A percentile compares a stretch with the other conserved stretches of the same genome.
phyloP scores from a whole-genome alignment of 202 grass and related monocot species.

The Carex arenaria region DNA sequence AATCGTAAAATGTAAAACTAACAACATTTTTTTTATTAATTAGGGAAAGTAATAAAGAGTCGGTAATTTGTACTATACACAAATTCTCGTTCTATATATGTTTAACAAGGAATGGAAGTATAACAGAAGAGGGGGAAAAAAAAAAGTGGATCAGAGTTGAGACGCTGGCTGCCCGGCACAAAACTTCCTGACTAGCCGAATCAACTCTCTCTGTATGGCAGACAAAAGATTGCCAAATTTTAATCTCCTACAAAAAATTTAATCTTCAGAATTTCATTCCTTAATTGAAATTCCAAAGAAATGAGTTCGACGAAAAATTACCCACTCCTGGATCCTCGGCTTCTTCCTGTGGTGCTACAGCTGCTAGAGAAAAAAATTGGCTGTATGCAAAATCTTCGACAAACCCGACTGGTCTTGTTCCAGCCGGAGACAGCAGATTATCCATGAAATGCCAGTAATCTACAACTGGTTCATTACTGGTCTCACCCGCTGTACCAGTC shows the following conservation, averaged over 20 bases:
- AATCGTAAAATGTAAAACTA: neutral
- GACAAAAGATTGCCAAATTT: too few relatives aligned
- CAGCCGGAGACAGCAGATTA: slow-evolving; percentile 14
- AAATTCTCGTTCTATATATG: neutral
- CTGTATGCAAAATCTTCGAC: slow-evolving; percentile 17
- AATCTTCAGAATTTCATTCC: neutral
- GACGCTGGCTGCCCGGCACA: too few relatives aligned
- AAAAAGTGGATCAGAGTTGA: too few relatives aligned
- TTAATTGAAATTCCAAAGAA: slow-evolving; percentile 10
- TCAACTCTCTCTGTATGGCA: too few relatives aligned
- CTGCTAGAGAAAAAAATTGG: neutral
- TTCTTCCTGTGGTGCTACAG: neutral
- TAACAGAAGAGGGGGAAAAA: too few relatives aligned
- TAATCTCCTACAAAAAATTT: too few relatives aligned
- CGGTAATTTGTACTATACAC: neutral
- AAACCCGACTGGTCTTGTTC: neutral
- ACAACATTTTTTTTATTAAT: neutral
- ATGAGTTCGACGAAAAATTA: slow-evolving; percentile 4
- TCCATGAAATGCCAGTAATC: slow-evolving; percentile 6
- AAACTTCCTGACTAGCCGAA: too few relatives aligned
- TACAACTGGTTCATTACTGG: neutral
- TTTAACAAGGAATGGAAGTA: neutral
- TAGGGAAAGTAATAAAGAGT: neutral
- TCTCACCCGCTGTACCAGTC: neutral
- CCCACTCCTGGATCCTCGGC: neutral